phyloP scores from a whole-genome alignment of 129 eudicot genomes.

The Helichrysum umbraculigerum region DNA sequence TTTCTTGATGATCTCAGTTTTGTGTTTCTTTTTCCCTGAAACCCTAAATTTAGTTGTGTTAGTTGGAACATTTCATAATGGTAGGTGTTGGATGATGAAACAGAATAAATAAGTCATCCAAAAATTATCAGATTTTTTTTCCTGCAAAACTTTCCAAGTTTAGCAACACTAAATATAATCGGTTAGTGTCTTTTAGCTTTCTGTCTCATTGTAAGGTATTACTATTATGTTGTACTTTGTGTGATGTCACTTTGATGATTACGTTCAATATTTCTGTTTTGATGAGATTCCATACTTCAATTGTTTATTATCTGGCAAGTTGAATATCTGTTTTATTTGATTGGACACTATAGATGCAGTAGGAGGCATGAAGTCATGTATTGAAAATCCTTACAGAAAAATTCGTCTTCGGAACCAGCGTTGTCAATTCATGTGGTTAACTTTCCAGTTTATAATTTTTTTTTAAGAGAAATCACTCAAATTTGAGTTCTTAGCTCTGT shows the following conservation, averaged over 20 bases:
- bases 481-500: background rate
- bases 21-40: slow-evolving; percentile 13
- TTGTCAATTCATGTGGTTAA: background rate
- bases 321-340: background rate
- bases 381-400: background rate
- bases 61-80: slow-evolving; percentile 19
- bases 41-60: slow-evolving; percentile 14
- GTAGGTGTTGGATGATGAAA: slow-evolving; percentile 21
- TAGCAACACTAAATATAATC: slow-evolving; percentile 1
- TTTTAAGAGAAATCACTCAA: background rate
- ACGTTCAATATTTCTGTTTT: background rate
- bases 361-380: background rate
- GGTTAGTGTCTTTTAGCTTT: background rate
- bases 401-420: background rate
- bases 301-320: background rate
- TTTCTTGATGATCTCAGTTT: slow-evolving; percentile 12
- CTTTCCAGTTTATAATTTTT: slow-evolving; percentile 7
- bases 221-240: background rate
- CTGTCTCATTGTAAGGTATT: background rate
- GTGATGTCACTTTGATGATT: slow-evolving; percentile 6
- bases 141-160: background rate
- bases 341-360: background rate
- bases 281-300: no score
- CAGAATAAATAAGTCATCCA: background rate
- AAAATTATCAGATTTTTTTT: background rate